Evolutionary conservation across 352 stramenopile species (phyloP), one percentile per base, ranked within the genome.

Genomic region (Phytophthora cryptogea): DNA sequence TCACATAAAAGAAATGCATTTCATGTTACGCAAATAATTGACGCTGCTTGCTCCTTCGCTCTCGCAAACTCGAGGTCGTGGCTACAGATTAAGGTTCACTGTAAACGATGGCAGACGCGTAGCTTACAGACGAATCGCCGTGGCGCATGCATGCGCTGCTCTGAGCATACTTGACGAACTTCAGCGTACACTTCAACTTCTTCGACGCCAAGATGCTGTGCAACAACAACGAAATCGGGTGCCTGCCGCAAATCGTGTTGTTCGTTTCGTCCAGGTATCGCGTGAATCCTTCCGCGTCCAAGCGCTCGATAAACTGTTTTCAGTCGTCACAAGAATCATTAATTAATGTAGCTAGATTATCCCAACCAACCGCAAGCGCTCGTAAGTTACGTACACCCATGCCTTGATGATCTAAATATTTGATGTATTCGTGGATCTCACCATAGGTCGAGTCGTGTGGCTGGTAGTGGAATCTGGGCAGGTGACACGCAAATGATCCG

Each of bases 231-330:
- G 80, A 84, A 62, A 99, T 98, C 23, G 96, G 94, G 72, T 99
- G 96, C 41, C 95, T 88, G 5, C 96, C 96, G 62, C 97, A 99
- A 63, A 99, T 99, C 6, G 97, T 99, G 74, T 99, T 99, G 42
- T 76, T 83, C 32, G 94, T 97, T 72, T 97, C 76, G 52, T 94
- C 77, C 39, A 99, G 74, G 66, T 99, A 99, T 52, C 88, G 76
- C n/a, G 82, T 79, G 74, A 99, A 99, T 7, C 92, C 96, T 5
- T 78, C 70, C 0, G 88, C 77, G 48, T 98, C 80, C 59, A 98
- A 83, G 31, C 88, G 72, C 69, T 97, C 82, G 63, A 99, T 98
- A 16, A 97, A 73, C 65, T 94, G 54, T 35, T 39, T 32, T 13
- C 28, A 63, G 8, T 11, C 28, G 54, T 17, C n/a, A 54, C 2